Percentiles rank a stretch among this genome's conserved stretches.
These are phyloP conservation scores for Neofusicoccum cordaticola DNA, from an alignment of 2,329 filamentous ascomycete genomes.

Conservation along the genomic window DNA sequence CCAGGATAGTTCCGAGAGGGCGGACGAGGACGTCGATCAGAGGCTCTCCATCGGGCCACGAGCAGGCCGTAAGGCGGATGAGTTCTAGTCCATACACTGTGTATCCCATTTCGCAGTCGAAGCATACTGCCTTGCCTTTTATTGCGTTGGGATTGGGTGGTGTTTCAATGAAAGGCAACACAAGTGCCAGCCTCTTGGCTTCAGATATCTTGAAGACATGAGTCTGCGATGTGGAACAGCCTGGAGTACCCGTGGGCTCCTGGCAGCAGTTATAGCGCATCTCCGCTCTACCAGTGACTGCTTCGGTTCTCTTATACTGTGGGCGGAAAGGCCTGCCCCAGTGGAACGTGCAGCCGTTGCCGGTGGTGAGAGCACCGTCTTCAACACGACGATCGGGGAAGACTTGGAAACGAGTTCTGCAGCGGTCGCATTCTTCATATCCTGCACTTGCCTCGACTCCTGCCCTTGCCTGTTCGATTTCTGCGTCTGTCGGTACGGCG, in stretches of 20 bases:
- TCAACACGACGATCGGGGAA: slow-evolving; percentile 75
- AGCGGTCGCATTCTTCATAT: slow-evolving; percentile 88
- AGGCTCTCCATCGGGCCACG: slow-evolving; percentile 74
- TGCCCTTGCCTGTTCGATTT: slow-evolving; percentile 63
- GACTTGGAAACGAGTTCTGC: slow-evolving; percentile 81
- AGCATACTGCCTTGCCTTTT: slow-evolving; percentile 64
- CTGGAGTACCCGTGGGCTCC: slow-evolving; percentile 69
- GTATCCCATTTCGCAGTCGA: slow-evolving; percentile 98
- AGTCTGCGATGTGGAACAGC: slow-evolving; percentile 67
- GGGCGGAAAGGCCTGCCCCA: slow-evolving; percentile 68
- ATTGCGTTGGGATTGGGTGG: slow-evolving; percentile 57
- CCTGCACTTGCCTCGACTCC: slow-evolving; percentile 67
- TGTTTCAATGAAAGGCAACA: slow-evolving; percentile 78
- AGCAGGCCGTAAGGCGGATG: slow-evolving; percentile 81
- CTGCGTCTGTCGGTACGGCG: slow-evolving; percentile 60
- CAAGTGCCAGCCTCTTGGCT: slow-evolving; percentile 68
- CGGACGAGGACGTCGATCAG: slow-evolving; percentile 83
- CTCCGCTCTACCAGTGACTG: slow-evolving; percentile 37
- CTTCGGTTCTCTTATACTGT: slow-evolving; percentile 50
- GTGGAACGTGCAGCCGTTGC: slow-evolving; percentile 78
- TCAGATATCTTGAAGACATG: slow-evolving; percentile 89
- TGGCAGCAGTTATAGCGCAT: slow-evolving; percentile 70
- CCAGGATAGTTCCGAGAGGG: slow-evolving; percentile 78
- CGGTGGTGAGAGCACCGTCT: slow-evolving; percentile 72
- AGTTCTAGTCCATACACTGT: slow-evolving; percentile 86